phyloP scores from a whole-genome alignment of 2,329 filamentous ascomycete genomes.

The Diaporthe citrichinensis region DNA sequence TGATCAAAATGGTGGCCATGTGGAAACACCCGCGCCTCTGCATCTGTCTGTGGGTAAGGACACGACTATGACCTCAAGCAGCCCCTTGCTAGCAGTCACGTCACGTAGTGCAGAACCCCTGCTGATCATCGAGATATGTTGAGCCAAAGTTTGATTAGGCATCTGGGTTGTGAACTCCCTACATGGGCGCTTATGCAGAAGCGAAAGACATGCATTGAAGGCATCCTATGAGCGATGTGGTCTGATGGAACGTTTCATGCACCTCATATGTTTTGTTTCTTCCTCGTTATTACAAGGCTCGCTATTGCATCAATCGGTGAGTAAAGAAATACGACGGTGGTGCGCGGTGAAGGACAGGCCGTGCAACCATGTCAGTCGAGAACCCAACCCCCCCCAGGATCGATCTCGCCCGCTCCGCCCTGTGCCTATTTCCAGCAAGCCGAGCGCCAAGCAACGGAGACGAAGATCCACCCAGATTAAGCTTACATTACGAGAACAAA shows the following conservation, averaged over 20 bases:
- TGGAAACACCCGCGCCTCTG: not conserved
- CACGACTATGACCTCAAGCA: not conserved
- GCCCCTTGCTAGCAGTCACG: constrained; percentile 2
- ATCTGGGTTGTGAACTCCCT: constrained; percentile 6
- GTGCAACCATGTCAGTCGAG: constrained; percentile 19
- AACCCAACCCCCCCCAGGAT: constrained; percentile 29
- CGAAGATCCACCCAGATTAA: constrained; percentile 34
- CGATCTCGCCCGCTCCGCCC: constrained; percentile 14
- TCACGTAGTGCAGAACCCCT: not conserved
- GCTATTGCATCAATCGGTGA: constrained; percentile 18
- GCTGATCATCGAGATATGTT: constrained; percentile 13
- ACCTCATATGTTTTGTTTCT: constrained; percentile 1
- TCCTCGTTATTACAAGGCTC: not conserved
- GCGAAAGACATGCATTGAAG: constrained; percentile 24
- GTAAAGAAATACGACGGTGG: constrained; percentile 5
- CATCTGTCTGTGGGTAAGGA: not conserved
- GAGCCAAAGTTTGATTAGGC: constrained; percentile 19
- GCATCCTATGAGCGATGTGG: constrained; percentile 3
- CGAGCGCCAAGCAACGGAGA: constrained; percentile 26
- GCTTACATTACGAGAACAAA: constrained; percentile 38
- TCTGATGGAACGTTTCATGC: constrained; percentile 35
- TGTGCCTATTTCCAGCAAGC: constrained; percentile 32
- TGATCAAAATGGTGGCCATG: not conserved
- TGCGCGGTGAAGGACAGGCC: constrained; percentile 14
- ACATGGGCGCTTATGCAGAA: constrained; percentile 32